Evolutionary conservation across 306 rosid genomes (phyloP).

Genomic region (Malus fusca): DNA sequence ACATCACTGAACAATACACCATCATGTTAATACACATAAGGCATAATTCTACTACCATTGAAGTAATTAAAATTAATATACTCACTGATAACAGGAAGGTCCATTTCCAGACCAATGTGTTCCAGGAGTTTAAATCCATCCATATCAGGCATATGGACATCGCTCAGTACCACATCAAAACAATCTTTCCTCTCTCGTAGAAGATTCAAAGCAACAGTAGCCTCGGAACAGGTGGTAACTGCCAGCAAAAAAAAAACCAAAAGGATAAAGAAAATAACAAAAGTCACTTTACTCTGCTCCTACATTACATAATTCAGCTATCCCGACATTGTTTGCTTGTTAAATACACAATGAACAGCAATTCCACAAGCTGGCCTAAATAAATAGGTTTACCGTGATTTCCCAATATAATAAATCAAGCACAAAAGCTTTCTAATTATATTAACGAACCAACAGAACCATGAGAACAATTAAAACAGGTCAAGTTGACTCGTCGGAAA

Average conservation of each 20-base stretch:
- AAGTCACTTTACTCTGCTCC: too few relatives aligned
- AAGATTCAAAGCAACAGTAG: constrained; percentile 38
- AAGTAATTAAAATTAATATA: background rate
- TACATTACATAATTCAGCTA: too few relatives aligned
- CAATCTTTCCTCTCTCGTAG: constrained; percentile 32
- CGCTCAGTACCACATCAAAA: constrained; percentile 55
- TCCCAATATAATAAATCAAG: too few relatives aligned
- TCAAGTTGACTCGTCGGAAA: too few relatives aligned
- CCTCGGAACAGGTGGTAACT: constrained; percentile 39
- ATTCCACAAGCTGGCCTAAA: too few relatives aligned
- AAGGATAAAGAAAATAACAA: background rate
- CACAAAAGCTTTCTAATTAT: too few relatives aligned
- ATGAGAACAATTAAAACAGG: too few relatives aligned
- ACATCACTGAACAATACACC: constrained; percentile 56
- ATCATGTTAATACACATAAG: constrained; percentile 7
- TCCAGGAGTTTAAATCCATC: constrained; percentile 48
- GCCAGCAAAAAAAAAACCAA: constrained; percentile 6
- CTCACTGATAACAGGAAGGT: constrained; percentile 68
- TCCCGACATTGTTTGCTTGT: too few relatives aligned
- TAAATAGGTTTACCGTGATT: too few relatives aligned
- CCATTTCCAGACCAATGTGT: constrained; percentile 42
- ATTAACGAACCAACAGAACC: too few relatives aligned
- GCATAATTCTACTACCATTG: background rate
- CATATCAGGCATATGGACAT: constrained; percentile 57
- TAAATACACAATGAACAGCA: too few relatives aligned